Conservation (phyloP, 2,329 filamentous ascomycete genomes). For the Colletotrichum siamense region DNA sequence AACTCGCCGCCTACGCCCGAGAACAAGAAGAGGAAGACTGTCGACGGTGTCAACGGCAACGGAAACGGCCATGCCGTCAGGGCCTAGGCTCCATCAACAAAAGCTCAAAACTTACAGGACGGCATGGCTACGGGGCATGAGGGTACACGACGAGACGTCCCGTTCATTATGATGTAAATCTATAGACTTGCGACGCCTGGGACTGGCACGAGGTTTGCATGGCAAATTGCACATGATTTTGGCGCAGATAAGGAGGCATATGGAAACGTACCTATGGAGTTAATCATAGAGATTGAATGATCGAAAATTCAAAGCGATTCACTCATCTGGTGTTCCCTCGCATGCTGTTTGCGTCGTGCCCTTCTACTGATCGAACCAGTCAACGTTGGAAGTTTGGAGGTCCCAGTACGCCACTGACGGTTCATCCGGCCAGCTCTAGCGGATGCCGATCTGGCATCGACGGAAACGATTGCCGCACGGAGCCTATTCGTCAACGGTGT, state of each 20-base stretch:
- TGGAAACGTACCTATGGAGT: not conserved
- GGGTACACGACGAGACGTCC: not conserved
- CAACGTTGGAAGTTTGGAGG: not conserved
- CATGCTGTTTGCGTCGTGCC: not conserved
- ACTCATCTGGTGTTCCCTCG: not conserved
- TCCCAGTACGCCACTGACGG: not conserved
- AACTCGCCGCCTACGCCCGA: slow-evolving; percentile 31
- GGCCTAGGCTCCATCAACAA: not conserved
- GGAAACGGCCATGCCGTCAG: slow-evolving; percentile 3
- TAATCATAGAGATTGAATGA: not conserved
- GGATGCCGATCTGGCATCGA: not conserved
- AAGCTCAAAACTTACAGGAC: not conserved
- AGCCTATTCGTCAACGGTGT: not conserved
- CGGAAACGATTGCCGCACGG: not conserved
- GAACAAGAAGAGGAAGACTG: slow-evolving; percentile 26
- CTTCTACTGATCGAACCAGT: not conserved
- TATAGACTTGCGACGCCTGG: not conserved
- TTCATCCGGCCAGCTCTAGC: not conserved
- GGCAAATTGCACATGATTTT: slow-evolving; percentile 9
- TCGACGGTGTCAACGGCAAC: slow-evolving; percentile 14
- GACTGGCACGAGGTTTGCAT: not conserved
- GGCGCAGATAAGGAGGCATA: slow-evolving; percentile 4
- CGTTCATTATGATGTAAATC: not conserved
- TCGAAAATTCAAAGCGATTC: not conserved
- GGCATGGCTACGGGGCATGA: not conserved